These are phyloP conservation scores for Talaromyces albobiverticillius DNA, from an alignment of 2,329 filamentous ascomycete genomes.

Conservation along the genomic window DNA sequence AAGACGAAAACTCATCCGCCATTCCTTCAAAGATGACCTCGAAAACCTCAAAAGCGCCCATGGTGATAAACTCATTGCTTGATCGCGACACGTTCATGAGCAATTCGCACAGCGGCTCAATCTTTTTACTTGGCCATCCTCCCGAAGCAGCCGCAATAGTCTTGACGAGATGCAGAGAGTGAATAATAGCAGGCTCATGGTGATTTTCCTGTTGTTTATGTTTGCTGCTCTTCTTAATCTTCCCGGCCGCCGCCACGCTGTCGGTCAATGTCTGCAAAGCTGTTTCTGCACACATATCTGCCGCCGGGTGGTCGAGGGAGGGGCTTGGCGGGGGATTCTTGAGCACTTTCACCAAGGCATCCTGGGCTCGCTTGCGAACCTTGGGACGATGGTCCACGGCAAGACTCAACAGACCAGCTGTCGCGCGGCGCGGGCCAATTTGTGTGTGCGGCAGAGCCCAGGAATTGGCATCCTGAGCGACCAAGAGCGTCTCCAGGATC, in stretches of 20 bases:
- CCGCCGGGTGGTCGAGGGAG: constrained; percentile 87
- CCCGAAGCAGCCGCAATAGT: constrained; percentile 81
- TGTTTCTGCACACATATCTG: constrained; percentile 93
- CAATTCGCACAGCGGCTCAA: constrained; percentile 85
- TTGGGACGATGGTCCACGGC: constrained; percentile 87
- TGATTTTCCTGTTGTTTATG: constrained; percentile 52
- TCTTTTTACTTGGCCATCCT: constrained; percentile 95
- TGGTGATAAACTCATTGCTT: constrained; percentile 92
- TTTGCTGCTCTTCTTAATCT: constrained; percentile 60
- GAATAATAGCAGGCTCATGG: constrained; percentile 82
- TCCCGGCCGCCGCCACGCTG: constrained; percentile 62
- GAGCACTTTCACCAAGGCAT: constrained; percentile 79
- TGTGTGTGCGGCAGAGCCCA: constrained; percentile 85
- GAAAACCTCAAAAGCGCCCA: constrained; percentile 95
- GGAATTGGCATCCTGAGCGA: constrained; percentile 80
- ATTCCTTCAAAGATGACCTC: constrained; percentile 95
- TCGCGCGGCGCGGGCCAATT: constrained; percentile 80
- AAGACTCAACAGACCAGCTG: constrained; percentile 80
- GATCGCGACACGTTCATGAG: constrained; percentile 84
- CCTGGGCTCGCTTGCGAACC: constrained; percentile 88
- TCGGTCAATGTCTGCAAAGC: constrained; percentile 77
- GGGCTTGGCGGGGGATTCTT: constrained; percentile 85
- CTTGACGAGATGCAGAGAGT: constrained; percentile 88
- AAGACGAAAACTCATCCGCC: constrained; percentile 79
- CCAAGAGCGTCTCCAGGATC: constrained; percentile 84